phyloP scores from a whole-genome alignment of 2,329 filamentous ascomycete species.

The Fusarium falciforme region DNA sequence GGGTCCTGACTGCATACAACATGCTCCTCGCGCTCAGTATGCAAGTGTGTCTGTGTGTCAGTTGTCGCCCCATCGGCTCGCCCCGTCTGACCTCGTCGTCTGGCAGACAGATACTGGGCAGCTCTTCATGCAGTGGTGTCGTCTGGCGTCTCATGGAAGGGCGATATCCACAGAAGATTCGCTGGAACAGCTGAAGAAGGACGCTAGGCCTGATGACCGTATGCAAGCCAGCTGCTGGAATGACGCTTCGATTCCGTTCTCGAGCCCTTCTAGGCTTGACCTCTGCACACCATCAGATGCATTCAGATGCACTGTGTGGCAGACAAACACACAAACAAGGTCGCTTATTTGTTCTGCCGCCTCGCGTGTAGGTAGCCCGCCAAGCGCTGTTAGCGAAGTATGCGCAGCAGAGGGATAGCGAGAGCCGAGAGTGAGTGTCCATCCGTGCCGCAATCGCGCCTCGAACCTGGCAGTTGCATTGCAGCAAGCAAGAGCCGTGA shows the following conservation, averaged over 20 bases:
- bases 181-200: slow-evolving; percentile 29
- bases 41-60: slow-evolving; percentile 3
- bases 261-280: slow-evolving; percentile 8
- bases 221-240: slow-evolving; percentile 16
- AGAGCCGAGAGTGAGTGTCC: neutral
- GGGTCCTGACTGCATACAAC: neutral
- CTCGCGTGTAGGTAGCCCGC: neutral
- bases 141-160: slow-evolving; percentile 7
- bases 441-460: slow-evolving; percentile 2
- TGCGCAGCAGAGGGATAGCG: neutral
- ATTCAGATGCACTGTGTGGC: neutral
- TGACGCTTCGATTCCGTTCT: slow-evolving; percentile 11
- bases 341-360: neutral
- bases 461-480: slow-evolving; percentile 6
- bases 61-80: slow-evolving; percentile 5
- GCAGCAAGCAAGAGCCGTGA: neutral
- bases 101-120: neutral
- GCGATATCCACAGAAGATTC: slow-evolving; percentile 23
- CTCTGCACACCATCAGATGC: neutral
- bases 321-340: slow-evolving; percentile 11
- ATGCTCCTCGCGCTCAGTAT: neutral
- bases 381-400: neutral
- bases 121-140: neutral
- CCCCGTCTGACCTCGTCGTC: neutral
- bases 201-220: slow-evolving; percentile 14